A percentile compares a stretch with the other conserved stretches of the same genome.
Conservation (phyloP, 192 early-diverging fungal genomes). For the Cladochytrium replicatum region DNA sequence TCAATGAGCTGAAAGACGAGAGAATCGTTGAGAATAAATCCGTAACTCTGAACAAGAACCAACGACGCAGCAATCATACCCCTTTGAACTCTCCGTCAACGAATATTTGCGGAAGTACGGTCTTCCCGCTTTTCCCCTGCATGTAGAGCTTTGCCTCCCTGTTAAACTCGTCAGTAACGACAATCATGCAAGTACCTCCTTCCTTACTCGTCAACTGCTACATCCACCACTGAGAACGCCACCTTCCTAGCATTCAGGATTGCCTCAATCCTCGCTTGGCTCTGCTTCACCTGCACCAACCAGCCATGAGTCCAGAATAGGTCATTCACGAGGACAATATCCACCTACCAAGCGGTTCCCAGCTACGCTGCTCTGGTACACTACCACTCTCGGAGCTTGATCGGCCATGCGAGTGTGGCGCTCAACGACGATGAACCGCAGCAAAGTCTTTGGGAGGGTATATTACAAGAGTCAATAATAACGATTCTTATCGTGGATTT, state of each 20-base stretch:
- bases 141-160: conserved; percentile 34
- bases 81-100: conserved; percentile 38
- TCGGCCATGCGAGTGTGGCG: too few species aligned
- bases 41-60: background rate
- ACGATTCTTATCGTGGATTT: too few species aligned
- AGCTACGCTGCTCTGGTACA: too few species aligned
- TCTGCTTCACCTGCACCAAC: conserved; percentile 28
- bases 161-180: background rate
- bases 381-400: too few species aligned
- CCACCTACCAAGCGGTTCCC: too few species aligned
- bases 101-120: conserved; percentile 33
- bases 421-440: too few species aligned
- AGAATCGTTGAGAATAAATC: background rate
- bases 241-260: conserved; percentile 26
- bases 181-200: background rate
- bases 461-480: too few species aligned
- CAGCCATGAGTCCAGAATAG: too few species aligned
- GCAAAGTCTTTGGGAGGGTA: too few species aligned
- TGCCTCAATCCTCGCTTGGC: conserved; percentile 24
- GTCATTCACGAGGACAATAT: too few species aligned
- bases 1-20: conserved; percentile 1
- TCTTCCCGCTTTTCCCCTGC: conserved; percentile 30
- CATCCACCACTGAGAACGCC: conserved; percentile 24
- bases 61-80: background rate
- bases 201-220: conserved; percentile 31